Evolutionary conservation across 495 filamentous ascomycete genomes (phyloP).

Genomic region (Penicillium mononematosum): DNA sequence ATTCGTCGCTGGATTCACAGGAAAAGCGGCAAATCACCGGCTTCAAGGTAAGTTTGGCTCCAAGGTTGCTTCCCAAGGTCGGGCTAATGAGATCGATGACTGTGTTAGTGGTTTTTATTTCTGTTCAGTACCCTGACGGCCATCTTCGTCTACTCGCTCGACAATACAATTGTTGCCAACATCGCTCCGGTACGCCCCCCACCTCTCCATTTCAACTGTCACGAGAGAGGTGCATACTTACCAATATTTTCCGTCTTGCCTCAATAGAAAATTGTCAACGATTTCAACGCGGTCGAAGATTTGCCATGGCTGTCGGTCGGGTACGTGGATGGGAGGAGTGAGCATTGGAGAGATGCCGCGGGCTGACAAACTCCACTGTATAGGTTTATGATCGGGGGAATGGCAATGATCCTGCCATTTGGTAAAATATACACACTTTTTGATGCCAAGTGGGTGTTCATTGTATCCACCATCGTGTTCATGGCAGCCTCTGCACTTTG

Average conservation of each 20-base stretch:
- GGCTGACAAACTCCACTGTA: conserved; percentile 38
- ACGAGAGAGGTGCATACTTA: background rate
- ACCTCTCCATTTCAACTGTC: background rate
- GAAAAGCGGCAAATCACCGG: no score
- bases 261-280: conserved; percentile 36
- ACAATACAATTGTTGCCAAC: conserved; percentile 59
- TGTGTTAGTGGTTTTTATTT: conserved; percentile 10
- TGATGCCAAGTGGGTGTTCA: conserved; percentile 52
- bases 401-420: conserved; percentile 16
- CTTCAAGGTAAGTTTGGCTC: no score
- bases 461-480: conserved; percentile 48
- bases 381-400: conserved; percentile 29
- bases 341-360: conserved; percentile 12
- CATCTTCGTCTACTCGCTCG: conserved; percentile 53
- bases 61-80: no score
- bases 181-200: conserved; percentile 38
- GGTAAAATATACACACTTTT: conserved; percentile 49
- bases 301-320: conserved; percentile 52
- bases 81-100: background rate
- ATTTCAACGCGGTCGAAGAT: conserved; percentile 47
- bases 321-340: conserved; percentile 22
- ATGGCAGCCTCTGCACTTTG: conserved; percentile 48
- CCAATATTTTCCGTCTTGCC: background rate
- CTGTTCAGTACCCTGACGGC: conserved; percentile 9
- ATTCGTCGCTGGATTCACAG: no score